Evolutionary conservation across 2,329 filamentous ascomycete species (phyloP).

Genomic region (Penicillium sp.): DNA sequence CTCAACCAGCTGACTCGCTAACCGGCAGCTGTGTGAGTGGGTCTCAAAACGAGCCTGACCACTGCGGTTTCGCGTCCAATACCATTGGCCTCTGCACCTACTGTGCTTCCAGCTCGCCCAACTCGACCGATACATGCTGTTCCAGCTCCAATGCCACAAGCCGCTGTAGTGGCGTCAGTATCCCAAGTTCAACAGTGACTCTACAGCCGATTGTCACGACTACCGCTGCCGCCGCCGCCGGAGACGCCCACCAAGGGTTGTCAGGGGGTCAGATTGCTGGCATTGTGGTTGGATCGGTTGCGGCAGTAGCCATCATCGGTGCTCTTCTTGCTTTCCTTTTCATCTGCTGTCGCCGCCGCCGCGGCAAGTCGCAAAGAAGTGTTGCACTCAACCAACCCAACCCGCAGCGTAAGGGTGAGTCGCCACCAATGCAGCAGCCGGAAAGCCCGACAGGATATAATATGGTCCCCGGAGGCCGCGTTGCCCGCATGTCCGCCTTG

Average conservation of each 20-base stretch:
- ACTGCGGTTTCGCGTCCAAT: constrained; percentile 81
- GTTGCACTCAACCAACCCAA: constrained; percentile 90
- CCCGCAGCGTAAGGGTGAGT: constrained; percentile 54
- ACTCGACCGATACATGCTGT: constrained; percentile 95
- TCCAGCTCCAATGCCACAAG: constrained; percentile 74
- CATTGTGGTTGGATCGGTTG: constrained; percentile 78
- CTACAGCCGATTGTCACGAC: constrained; percentile 65
- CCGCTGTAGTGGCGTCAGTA: constrained; percentile 72
- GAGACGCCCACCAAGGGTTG: constrained; percentile 52
- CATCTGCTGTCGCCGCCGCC: constrained; percentile 59
- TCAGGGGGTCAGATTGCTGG: constrained; percentile 90
- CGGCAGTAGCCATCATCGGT: constrained; percentile 69
- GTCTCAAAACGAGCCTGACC: constrained; percentile 75
- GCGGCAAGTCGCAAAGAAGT: constrained; percentile 60
- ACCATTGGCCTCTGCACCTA: constrained; percentile 79
- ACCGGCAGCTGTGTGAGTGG: constrained; percentile 74
- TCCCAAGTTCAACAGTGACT: constrained; percentile 68
- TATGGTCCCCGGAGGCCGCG: constrained; percentile 80
- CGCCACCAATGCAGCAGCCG: constrained; percentile 47
- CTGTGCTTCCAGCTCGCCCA: constrained; percentile 78
- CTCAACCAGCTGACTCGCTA: constrained; percentile 77
- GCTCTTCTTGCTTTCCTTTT: constrained; percentile 64
- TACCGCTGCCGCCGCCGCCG: constrained; percentile 49
- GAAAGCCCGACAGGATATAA: constrained; percentile 58
- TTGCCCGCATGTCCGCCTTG: constrained; percentile 92